Evolutionary conservation across 345 rosid species (phyloP).

Genomic region (Citrus glauca): DNA sequence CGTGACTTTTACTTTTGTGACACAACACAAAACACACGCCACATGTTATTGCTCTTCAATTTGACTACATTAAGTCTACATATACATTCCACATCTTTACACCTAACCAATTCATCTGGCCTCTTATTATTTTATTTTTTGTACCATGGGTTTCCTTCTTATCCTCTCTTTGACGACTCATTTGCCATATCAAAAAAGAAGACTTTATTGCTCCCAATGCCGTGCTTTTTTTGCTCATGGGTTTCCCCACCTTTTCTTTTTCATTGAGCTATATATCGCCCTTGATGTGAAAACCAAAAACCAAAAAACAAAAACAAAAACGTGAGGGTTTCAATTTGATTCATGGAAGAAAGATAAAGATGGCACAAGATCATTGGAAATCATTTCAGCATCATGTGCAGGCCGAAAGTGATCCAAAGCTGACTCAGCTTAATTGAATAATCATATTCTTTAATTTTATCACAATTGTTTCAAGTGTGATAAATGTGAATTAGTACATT

Average conservation of each 20-base stretch:
- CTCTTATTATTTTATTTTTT: background rate
- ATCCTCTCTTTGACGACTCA: background rate
- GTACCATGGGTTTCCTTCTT: background rate
- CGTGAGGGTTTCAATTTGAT: background rate
- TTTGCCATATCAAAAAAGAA: background rate
- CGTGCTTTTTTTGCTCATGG: no score
- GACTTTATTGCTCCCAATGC: background rate
- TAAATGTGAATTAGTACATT: background rate
- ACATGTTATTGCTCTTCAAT: background rate
- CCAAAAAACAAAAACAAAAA: background rate
- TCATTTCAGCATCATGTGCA: background rate
- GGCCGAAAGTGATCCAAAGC: background rate
- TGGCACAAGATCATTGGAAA: conserved; percentile 2
- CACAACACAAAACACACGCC: background rate
- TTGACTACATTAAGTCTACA: background rate
- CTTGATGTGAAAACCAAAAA: no score
- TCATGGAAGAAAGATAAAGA: background rate
- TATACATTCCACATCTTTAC: background rate
- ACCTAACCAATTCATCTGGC: background rate
- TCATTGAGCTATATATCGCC: no score
- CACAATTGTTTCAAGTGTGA: background rate
- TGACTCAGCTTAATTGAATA: background rate
- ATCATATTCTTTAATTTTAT: background rate
- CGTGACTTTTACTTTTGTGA: background rate
- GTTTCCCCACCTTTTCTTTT: no score